Conservation (phyloP, 2,329 filamentous ascomycete species). For the Xylogone sp. region DNA sequence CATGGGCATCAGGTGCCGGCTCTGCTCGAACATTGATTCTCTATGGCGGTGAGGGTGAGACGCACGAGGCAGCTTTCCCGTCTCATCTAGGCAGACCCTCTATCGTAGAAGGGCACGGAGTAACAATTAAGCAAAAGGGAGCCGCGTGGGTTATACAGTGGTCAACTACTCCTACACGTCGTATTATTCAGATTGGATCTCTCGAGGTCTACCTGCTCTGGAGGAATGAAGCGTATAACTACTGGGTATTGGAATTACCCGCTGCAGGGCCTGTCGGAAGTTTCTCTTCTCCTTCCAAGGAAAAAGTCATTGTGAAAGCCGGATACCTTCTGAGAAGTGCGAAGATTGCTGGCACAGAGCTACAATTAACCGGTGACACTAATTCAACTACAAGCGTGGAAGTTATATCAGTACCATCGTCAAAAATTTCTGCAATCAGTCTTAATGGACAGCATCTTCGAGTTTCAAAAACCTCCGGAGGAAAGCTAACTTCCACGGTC, state of each 20-base stretch:
- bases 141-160: not conserved
- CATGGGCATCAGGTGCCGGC: slow-evolving; percentile 55
- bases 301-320: slow-evolving; percentile 53
- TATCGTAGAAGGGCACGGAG: not conserved
- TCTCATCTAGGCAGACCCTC: slow-evolving; percentile 2
- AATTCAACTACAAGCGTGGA: slow-evolving; percentile 64
- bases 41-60: slow-evolving; percentile 56
- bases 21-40: slow-evolving; percentile 51
- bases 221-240: slow-evolving; percentile 57
- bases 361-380: slow-evolving; percentile 65
- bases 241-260: slow-evolving; percentile 46
- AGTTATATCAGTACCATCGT: slow-evolving; percentile 56
- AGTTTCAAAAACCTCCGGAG: slow-evolving; percentile 35
- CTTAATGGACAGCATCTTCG: slow-evolving; percentile 25
- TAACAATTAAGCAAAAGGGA: not conserved
- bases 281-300: slow-evolving; percentile 12
- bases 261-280: not conserved
- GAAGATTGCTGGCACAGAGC: slow-evolving; percentile 43
- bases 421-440: slow-evolving; percentile 55
- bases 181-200: not conserved
- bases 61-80: slow-evolving; percentile 48
- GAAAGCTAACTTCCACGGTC: slow-evolving; percentile 44
- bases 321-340: slow-evolving; percentile 61
- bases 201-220: not conserved
- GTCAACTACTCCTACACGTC: slow-evolving; percentile 1